phyloP scores from a whole-genome alignment of 1,139 yeast species.

The Suhomyces wounanorum region DNA sequence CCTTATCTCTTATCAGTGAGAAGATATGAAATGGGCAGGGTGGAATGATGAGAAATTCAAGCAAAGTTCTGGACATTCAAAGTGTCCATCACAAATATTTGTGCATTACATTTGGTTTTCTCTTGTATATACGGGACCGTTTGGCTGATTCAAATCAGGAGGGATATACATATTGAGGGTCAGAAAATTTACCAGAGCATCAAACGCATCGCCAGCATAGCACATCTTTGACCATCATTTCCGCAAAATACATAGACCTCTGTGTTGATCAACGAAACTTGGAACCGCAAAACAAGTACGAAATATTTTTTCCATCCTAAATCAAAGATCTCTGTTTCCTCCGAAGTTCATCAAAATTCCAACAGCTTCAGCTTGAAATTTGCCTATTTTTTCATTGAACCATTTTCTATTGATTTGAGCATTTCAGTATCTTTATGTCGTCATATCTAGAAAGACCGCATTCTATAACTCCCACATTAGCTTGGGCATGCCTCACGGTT shows the following conservation, averaged over 20 bases:
- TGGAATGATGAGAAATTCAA: neutral
- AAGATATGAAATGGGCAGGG: neutral
- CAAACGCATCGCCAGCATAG: neutral
- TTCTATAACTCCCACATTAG: slow-evolving; percentile 30
- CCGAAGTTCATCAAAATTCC: neutral
- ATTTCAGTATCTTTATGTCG: neutral
- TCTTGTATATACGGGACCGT: neutral
- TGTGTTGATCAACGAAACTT: neutral
- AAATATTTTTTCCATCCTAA: no score
- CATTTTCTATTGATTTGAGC: no score
- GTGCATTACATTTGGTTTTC: neutral
- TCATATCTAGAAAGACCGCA: slow-evolving; percentile 25
- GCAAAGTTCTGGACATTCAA: neutral
- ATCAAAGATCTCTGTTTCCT: no score
- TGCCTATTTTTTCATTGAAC: neutral
- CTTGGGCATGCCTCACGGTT: slow-evolving; percentile 47
- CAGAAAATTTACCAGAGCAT: neutral
- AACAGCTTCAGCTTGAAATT: neutral
- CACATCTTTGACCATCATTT: neutral
- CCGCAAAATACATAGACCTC: neutral
- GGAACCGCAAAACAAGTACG: no score
- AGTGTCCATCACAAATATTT: neutral
- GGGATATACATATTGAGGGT: neutral
- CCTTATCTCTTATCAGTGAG: slow-evolving; percentile 7
- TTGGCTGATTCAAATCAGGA: neutral